A percentile compares a stretch with the other conserved stretches of the same genome.
These are phyloP conservation scores for Colletotrichum ledebouriae DNA, from an alignment of 2,329 filamentous ascomycete genomes.

Conservation along the genomic window DNA sequence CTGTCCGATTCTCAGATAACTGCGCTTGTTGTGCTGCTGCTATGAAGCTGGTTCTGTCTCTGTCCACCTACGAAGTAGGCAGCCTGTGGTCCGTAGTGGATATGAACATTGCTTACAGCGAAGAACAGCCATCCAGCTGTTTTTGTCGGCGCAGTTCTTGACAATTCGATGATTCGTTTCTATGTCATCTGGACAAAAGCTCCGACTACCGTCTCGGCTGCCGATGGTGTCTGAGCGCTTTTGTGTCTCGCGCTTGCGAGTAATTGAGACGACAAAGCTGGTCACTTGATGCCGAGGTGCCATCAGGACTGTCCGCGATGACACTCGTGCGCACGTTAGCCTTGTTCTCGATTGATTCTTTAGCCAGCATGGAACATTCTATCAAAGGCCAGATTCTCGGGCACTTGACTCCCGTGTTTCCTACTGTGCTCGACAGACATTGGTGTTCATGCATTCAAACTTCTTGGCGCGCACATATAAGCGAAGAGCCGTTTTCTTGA, in stretches of 20 bases:
- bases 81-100: no score
- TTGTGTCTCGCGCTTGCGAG: conserved; percentile 11
- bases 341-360: neutral
- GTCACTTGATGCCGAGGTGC: conserved; percentile 14
- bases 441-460: neutral
- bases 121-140: no score
- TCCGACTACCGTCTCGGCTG: neutral
- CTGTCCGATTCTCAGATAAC: no score
- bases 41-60: no score
- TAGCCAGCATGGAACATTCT: conserved; percentile 1
- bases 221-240: conserved; percentile 10
- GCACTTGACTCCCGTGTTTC: neutral
- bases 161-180: neutral
- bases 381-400: neutral
- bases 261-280: conserved; percentile 6
- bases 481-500: no score
- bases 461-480: neutral
- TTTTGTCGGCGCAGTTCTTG: no score
- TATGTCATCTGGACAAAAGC: conserved; percentile 8
- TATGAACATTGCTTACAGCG: no score
- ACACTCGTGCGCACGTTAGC: neutral
- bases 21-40: no score
- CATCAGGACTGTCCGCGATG: neutral
- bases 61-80: no score
- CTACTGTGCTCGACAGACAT: neutral